Evolutionary conservation across 495 filamentous ascomycete species (phyloP).

Genomic region (Parachaetomium inaequale): DNA sequence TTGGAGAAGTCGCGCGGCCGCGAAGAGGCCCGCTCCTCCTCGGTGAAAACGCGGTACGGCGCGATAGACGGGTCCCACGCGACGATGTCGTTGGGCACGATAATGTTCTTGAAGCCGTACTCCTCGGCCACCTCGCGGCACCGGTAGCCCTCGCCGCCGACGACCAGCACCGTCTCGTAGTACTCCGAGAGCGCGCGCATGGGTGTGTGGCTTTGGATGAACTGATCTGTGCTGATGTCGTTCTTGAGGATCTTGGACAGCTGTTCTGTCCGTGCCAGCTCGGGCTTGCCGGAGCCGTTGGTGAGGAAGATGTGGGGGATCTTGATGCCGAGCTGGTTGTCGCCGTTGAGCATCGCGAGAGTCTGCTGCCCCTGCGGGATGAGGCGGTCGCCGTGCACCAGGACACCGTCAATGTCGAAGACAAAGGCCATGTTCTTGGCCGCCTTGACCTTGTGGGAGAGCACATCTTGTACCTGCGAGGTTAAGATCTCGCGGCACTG

Average conservation of each 20-base stretch:
- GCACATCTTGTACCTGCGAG: conserved; percentile 68
- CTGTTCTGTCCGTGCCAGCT: conserved; percentile 54
- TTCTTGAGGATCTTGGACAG: conserved; percentile 56
- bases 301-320: conserved; percentile 70
- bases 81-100: conserved; percentile 65
- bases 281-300: conserved; percentile 63
- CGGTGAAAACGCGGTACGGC: conserved; percentile 60
- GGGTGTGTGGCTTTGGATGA: conserved; percentile 65
- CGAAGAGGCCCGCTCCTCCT: conserved; percentile 55
- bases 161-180: conserved; percentile 62
- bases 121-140: conserved; percentile 63
- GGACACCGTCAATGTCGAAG: conserved; percentile 65
- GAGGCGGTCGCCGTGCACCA: conserved; percentile 61
- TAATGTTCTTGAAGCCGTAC: conserved; percentile 63
- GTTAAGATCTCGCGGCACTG: conserved; percentile 66
- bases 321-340: conserved; percentile 66
- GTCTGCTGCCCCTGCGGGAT: conserved; percentile 58
- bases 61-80: conserved; percentile 59
- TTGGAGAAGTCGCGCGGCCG: conserved; percentile 60
- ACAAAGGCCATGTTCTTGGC: conserved; percentile 67
- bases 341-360: conserved; percentile 62
- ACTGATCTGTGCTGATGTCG: conserved; percentile 59
- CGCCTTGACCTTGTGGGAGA: conserved; percentile 59
- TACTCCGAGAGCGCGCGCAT: conserved; percentile 65
- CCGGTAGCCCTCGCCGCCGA: conserved; percentile 62